Evolutionary conservation across 768 basidiomycete species (phyloP), one percentile per base, ranked within the genome.

Genomic region (Neoboletus brunneissimus): DNA sequence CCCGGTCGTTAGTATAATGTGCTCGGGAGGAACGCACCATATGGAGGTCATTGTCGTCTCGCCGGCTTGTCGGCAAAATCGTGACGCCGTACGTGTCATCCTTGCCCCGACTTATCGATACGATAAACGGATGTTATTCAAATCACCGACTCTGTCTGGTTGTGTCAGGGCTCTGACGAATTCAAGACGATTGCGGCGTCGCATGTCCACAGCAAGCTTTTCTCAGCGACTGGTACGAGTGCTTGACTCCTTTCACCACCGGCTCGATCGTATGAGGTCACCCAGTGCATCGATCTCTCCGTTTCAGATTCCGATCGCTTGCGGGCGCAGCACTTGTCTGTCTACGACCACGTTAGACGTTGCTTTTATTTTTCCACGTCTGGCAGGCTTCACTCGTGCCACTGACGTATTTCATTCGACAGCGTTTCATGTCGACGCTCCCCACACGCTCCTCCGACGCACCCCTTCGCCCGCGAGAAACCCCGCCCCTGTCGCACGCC

Each of bases 391-490:
- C 47, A 41, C 44, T 41, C 54, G 49, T 54, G 46, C 58, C 37
- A 51, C 50, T 65, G 66, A 67, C 58, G 56, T 63, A 66, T 63
- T 56, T 44, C 31, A 51, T 37, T 52, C 48, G 31, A 50, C 54
- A 27, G 44, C 35, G 65, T 66, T 66, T 66, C 65, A 66, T 53
- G 45, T 65, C 45, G 54, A 65, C 62, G 59, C 65, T 51, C 65
- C 57, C 66, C 62, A 66, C 64, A 61, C 42, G 18, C 46, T 51
- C 35, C 49, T 61, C 61, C 64, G 64, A 57, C 41, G 35, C 41
- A 44, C 62, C 64, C 62, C 58, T 66, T 48, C 56, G 55, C 63
- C 66, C 63, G 66, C 49, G 31, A 49, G 43, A 51, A 35, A 13
- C 34, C 23, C 46, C 35, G 27, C 32, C 57, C 48, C 38, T 40